A percentile compares a stretch with the other conserved stretches of the same genome.
These are phyloP conservation scores for Vicia faba DNA, from an alignment of 306 rosid genomes.

Conservation along the genomic window DNA sequence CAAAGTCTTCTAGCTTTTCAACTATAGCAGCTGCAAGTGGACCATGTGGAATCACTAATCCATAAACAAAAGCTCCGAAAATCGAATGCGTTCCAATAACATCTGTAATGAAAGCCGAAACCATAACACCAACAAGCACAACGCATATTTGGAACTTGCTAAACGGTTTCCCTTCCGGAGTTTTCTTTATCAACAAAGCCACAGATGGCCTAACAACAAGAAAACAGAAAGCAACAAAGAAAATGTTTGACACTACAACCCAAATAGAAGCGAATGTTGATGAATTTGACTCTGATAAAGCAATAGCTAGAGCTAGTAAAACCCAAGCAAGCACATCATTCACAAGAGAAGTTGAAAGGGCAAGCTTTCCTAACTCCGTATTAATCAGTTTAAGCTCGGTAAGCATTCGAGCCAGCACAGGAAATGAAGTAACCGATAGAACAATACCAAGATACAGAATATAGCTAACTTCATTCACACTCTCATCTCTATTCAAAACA, in stretches of 20 bases:
- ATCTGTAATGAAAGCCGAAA: constrained; percentile 76
- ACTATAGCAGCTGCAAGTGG: constrained; percentile 73
- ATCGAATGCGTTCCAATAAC: constrained; percentile 80
- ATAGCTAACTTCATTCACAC: constrained; percentile 32
- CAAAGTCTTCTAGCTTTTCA: constrained; percentile 88
- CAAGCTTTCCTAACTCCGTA: constrained; percentile 72
- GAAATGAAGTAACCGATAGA: constrained; percentile 76
- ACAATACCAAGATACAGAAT: constrained; percentile 71
- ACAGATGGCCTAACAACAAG: constrained; percentile 58
- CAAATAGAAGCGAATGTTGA: constrained; percentile 51
- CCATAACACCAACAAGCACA: constrained; percentile 74
- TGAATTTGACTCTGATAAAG: constrained; percentile 46
- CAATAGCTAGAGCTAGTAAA: constrained; percentile 69
- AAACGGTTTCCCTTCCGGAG: constrained; percentile 75
- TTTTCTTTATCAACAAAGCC: constrained; percentile 57
- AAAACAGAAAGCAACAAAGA: constrained; percentile 53
- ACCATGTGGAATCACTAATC: constrained; percentile 74
- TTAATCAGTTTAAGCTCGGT: constrained; percentile 79
- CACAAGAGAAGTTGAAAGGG: constrained; percentile 67
- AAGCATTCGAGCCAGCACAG: constrained; percentile 73
- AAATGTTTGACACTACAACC: constrained; percentile 63
- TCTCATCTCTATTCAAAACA: background rate
- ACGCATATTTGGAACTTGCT: constrained; percentile 60
- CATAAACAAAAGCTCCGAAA: constrained; percentile 88
- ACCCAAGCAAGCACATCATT: constrained; percentile 80